Evolutionary conservation across 2,329 filamentous ascomycete species (phyloP), one percentile per base, ranked within the genome.

Genomic region (Zymoseptoria pseudotritici): DNA sequence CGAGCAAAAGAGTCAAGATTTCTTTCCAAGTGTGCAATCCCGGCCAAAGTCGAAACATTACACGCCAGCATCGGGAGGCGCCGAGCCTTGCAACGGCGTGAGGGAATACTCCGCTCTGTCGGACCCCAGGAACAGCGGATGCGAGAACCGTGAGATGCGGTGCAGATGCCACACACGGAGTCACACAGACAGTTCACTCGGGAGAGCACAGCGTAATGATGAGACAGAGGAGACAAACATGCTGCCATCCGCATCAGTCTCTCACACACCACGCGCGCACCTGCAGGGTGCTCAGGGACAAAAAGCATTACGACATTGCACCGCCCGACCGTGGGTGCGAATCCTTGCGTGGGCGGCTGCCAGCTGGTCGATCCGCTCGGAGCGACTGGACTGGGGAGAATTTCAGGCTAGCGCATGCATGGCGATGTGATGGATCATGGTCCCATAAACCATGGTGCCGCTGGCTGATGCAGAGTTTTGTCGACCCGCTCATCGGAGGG

Each of bases 231-330:
- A 46, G 36, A 46, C 36, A 46, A 46, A 46, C 36, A 46, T 46
- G 36, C 36, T 29, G 26, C 26, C 26, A 29, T 29, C 26, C 26
- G 26, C 26, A 29, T 29, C 26, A 46, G 4, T 46, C 36, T 46
- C 36, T 46, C 36, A 46, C 36, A 46, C 36, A 46, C 36, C 36
- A 46, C 36, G 36, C 36, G 36, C 36, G 17, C 36, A 46, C 36
- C 36, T 46, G 17, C 36, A 46, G 36, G 26, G 36, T 46, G 36
- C 36, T 46, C 36, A 46, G 36, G 36, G 36, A 46, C 36, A 46
- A 7, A 46, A 46, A 46, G 20, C 36, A 61, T 61, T 58, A 61
- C 59, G 59, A 61, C 55, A 57, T 58, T 51, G 46, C 56, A 57
- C 55, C 51, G 52, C 54, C 36, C 29, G 36, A 31, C 46, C 58